Conservation (phyloP, 148 eudicot species). For the Diospyros kaki region DNA sequence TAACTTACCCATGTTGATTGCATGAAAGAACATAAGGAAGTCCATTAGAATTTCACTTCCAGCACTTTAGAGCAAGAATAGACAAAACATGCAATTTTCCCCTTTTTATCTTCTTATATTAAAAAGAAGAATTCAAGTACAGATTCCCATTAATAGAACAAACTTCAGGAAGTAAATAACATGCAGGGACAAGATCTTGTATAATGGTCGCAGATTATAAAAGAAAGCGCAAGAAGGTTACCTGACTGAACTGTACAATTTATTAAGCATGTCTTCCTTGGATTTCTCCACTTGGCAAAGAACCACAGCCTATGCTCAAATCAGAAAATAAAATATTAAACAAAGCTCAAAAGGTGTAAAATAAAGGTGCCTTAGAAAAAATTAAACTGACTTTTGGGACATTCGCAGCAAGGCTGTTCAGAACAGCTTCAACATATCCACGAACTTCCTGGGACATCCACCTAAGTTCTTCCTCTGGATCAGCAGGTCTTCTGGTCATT, state of each 20-base stretch:
- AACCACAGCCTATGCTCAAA: slow-evolving; percentile 74
- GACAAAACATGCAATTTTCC: no score
- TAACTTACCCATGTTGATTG: no score
- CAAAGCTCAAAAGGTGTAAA: not conserved
- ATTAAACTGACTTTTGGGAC: slow-evolving; percentile 72
- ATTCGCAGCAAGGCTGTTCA: slow-evolving; percentile 94
- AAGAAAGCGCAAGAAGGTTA: not conserved
- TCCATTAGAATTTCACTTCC: no score
- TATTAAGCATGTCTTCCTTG: slow-evolving; percentile 97
- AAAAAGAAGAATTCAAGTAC: no score
- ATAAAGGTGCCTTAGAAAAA: not conserved
- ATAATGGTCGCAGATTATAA: not conserved
- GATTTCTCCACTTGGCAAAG: slow-evolving; percentile 99
- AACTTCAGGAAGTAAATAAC: no score
- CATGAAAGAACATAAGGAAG: no score
- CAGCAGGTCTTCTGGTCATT: slow-evolving; percentile 91
- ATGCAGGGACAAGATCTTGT: no score
- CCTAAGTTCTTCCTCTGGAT: slow-evolving; percentile 98
- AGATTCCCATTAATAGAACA: no score
- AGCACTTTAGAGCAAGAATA: no score
- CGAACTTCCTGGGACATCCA: slow-evolving; percentile 99
- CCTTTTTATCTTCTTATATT: no score
- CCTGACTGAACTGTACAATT: slow-evolving; percentile 91
- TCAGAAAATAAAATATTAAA: not conserved
- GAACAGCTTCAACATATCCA: slow-evolving; percentile 96